Evolutionary conservation across 495 filamentous ascomycete species (phyloP).

Genomic region (Sporormia fimetaria): DNA sequence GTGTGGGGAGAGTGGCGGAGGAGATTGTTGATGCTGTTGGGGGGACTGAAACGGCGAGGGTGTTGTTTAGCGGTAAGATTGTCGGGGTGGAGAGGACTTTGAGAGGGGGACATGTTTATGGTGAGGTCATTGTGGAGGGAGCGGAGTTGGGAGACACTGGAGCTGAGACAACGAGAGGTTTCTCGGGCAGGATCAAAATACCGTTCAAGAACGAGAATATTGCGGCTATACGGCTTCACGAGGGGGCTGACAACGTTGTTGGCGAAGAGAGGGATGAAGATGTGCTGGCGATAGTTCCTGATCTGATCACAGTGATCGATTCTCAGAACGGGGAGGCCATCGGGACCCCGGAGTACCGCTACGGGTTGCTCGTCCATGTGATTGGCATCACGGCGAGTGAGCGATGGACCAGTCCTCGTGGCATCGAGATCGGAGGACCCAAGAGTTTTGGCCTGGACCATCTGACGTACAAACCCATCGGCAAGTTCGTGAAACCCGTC

Average conservation of each 20-base stretch:
- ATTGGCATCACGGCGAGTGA: constrained; percentile 41
- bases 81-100: constrained; percentile 45
- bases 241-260: constrained; percentile 22
- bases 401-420: constrained; percentile 43
- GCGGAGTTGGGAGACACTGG: constrained; percentile 28
- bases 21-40: constrained; percentile 47
- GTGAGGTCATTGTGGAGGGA: constrained; percentile 42
- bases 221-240: constrained; percentile 35
- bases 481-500: constrained; percentile 38
- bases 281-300: constrained; percentile 47
- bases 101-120: constrained; percentile 44
- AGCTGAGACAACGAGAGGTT: constrained; percentile 5
- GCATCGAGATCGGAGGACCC: constrained; percentile 43
- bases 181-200: constrained; percentile 38
- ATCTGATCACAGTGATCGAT: constrained; percentile 51
- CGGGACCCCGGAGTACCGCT: constrained; percentile 50
- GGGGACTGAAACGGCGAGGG: constrained; percentile 39
- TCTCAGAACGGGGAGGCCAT: constrained; percentile 48
- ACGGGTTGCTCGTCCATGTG: constrained; percentile 42
- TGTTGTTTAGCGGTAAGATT: constrained; percentile 53
- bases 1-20: constrained; percentile 41
- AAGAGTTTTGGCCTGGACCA: constrained; percentile 43
- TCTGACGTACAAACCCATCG: constrained; percentile 39
- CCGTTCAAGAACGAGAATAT: constrained; percentile 60
- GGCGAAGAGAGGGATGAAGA: constrained; percentile 29